phyloP scores from a whole-genome alignment of 305 asterid genomes.

The Fraxinus ornus region DNA sequence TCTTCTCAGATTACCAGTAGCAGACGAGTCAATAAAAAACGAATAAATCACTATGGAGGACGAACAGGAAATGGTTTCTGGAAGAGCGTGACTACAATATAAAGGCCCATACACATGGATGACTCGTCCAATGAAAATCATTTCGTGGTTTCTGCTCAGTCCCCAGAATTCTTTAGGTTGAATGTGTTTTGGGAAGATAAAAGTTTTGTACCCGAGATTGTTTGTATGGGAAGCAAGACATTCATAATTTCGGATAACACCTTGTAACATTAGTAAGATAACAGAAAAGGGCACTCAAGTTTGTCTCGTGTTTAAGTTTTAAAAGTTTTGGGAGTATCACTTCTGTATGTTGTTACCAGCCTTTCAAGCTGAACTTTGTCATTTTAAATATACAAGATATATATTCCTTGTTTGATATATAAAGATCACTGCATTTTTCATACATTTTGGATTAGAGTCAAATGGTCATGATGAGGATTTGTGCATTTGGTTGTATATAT shows the following conservation, averaged over 20 bases:
- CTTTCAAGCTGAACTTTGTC: background rate
- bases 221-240: conserved; percentile 4
- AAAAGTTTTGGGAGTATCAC: background rate
- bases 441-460: background rate
- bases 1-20: conserved; percentile 42
- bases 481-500: background rate
- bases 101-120: background rate
- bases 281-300: background rate
- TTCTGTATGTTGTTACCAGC: background rate
- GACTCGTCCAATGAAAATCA: background rate
- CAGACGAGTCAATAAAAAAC: conserved; percentile 27
- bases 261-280: background rate
- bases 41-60: conserved; percentile 14
- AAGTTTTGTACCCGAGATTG: conserved; percentile 31
- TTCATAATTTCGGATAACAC: background rate
- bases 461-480: background rate
- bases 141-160: background rate
- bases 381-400: background rate
- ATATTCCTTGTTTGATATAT: background rate
- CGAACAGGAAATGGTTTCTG: background rate
- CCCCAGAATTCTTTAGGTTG: background rate
- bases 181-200: conserved; percentile 4
- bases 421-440: background rate
- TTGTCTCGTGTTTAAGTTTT: background rate
- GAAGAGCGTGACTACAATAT: background rate